Percentiles rank a stretch among this genome's conserved stretches.
Conservation (phyloP, 768 basidiomycete genomes). For the Galerina marginata region DNA sequence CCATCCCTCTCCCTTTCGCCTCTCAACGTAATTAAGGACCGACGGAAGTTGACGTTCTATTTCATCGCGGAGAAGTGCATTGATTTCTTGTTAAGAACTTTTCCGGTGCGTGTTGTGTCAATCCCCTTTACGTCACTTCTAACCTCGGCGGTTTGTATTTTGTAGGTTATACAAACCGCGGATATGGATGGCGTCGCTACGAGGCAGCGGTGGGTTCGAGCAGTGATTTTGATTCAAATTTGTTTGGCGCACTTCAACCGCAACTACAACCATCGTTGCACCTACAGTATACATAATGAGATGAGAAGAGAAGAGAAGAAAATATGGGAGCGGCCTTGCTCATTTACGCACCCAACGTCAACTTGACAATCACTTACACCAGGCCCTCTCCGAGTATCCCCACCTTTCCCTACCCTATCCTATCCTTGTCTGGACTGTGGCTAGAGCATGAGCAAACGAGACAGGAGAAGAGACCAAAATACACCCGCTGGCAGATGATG, state of each 20-base stretch:
- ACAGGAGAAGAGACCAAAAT: no score
- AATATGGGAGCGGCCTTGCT: background rate
- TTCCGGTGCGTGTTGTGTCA: constrained; percentile 70
- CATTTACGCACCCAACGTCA: background rate
- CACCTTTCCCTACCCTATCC: no score
- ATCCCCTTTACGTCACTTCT: background rate
- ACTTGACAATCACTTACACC: background rate
- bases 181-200: constrained; percentile 93
- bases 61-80: constrained; percentile 96
- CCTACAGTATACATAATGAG: background rate
- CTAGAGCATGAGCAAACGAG: no score
- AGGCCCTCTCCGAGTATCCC: background rate
- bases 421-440: no score
- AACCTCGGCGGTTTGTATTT: background rate
- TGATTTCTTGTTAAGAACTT: constrained; percentile 93
- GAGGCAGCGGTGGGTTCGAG: constrained; percentile 51
- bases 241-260: no score
- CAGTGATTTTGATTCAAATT: no score
- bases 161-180: constrained; percentile 89
- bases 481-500: no score
- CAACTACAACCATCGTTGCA: background rate
- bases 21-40: constrained; percentile 71
- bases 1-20: background rate
- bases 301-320: background rate
- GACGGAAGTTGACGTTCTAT: constrained; percentile 98